phyloP scores from a whole-genome alignment of 1,284 basidiomycete species.

The Pascua sp. region DNA sequence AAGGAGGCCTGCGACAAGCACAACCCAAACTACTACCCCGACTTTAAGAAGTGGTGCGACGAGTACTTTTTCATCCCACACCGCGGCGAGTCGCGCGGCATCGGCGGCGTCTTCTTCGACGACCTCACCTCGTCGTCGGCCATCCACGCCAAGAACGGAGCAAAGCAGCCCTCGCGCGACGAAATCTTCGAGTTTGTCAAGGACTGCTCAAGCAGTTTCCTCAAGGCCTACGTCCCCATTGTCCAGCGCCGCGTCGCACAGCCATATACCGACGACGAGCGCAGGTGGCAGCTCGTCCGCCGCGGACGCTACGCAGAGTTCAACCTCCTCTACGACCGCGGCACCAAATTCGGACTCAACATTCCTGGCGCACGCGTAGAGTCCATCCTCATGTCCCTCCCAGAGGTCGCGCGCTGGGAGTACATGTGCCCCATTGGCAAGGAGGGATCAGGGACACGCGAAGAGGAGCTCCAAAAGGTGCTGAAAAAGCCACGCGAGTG shows the following conservation, averaged over 20 bases:
- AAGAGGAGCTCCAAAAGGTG: slow-evolving; percentile 66
- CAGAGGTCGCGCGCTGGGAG: slow-evolving; percentile 89
- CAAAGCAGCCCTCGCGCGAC: slow-evolving; percentile 51
- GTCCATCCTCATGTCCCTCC: slow-evolving; percentile 86
- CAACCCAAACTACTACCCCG: slow-evolving; percentile 66
- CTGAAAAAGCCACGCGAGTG: slow-evolving; percentile 68
- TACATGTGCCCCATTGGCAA: slow-evolving; percentile 78
- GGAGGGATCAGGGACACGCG: slow-evolving; percentile 61
- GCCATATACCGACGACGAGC: slow-evolving; percentile 60
- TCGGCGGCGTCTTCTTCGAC: slow-evolving; percentile 97
- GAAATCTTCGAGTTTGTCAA: slow-evolving; percentile 70
- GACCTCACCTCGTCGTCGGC: slow-evolving; percentile 58
- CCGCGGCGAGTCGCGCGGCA: slow-evolving; percentile 79
- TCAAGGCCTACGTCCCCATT: slow-evolving; percentile 86
- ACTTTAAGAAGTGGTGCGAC: slow-evolving; percentile 96
- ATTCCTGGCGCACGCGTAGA: slow-evolving; percentile 89
- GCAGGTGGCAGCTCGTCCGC: slow-evolving; percentile 85
- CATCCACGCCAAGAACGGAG: slow-evolving; percentile 28
- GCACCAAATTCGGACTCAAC: slow-evolving; percentile 71
- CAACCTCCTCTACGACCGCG: slow-evolving; percentile 78
- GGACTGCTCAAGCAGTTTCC: slow-evolving; percentile 68
- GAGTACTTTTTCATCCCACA: slow-evolving; percentile 96
- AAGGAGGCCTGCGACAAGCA: slow-evolving; percentile 74
- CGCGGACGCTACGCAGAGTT: slow-evolving; percentile 92
- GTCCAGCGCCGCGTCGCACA: slow-evolving; percentile 58